These are phyloP conservation scores for Xylaria sp. DNA, from an alignment of 2,329 filamentous ascomycete genomes.

Conservation along the genomic window DNA sequence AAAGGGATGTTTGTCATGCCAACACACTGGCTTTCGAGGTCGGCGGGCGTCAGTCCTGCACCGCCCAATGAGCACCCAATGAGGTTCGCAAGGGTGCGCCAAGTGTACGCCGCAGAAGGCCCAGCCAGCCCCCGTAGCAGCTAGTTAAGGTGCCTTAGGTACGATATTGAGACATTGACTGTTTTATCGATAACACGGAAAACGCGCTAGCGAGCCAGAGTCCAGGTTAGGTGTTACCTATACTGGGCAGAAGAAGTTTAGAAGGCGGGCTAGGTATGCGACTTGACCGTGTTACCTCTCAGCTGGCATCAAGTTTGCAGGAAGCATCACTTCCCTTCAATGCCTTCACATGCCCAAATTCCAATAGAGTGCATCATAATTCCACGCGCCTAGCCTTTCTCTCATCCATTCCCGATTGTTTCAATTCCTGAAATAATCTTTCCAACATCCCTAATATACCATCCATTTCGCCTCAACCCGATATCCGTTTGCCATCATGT, in stretches of 20 bases:
- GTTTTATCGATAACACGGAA: conserved; percentile 24
- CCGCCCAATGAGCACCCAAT: conserved; percentile 29
- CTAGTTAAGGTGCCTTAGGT: too few relatives aligned
- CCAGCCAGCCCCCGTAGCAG: background rate
- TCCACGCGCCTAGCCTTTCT: background rate
- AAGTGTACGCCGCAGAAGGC: conserved; percentile 3
- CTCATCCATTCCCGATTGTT: background rate
- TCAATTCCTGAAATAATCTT: background rate
- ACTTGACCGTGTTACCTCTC: background rate
- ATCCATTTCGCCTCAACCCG: background rate
- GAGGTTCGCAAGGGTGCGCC: background rate
- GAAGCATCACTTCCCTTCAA: conserved; percentile 8
- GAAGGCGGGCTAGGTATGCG: background rate
- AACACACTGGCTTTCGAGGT: conserved; percentile 40
- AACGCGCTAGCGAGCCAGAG: conserved; percentile 12
- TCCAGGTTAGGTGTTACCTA: background rate
- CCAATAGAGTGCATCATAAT: background rate
- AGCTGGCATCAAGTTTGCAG: background rate
- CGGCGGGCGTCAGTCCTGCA: conserved; percentile 2
- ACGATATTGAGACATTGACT: background rate
- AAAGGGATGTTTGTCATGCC: conserved; percentile 39
- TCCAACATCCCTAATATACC: background rate
- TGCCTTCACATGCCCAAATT: background rate
- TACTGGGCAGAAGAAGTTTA: too few relatives aligned
- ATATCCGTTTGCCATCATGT: conserved; percentile 55